Evolutionary conservation across 345 rosid genomes (phyloP), one percentile per base, ranked within the genome.

Genomic region (Eucalyptus cloeziana): DNA sequence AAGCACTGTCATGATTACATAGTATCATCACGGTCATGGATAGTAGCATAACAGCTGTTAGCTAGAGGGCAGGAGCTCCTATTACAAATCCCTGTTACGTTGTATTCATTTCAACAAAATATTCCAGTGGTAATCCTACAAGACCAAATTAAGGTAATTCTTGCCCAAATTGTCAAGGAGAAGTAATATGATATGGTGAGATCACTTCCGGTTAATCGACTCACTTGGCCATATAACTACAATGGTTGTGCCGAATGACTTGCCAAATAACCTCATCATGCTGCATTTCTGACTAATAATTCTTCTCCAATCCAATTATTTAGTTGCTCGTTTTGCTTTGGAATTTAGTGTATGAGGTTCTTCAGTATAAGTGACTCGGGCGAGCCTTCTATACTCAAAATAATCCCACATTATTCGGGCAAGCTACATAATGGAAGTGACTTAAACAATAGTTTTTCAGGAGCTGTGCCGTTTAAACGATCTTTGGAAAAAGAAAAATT

Each of bases 201-300:
- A 44, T 31, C 17, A 40, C 9, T 30, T 62, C 8, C 1, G 17
- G 5, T 62, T 30, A 13, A 62, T 43, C 9, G 4, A 86, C 90
- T 91, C 89, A 98, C 99, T 98, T 96, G 94, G 99, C 95, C 99
- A 96, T 97, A 90, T 93, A 97, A 89, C 99, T 98, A 93, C 99
- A 97, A 92, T 97, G 99, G 19, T 94, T 95, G 96, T 98, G 99
- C 89, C 98, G 93, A 93, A 97, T 95, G 71, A 96, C 97, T 86
- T 96, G 97, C 99, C 99, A 98, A 92, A 96, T 98, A 58, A 97
- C 98, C 94, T 97, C 99, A 87, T 95, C 99, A 90, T 97, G 96
- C 91, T 98, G 99, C 99, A 98, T 97, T 92, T 90, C 85, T 92
- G 8, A 86, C 85, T 33, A 30, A 27, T 62, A 62, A 60, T 62